These are phyloP conservation scores for Candida piceae DNA, from an alignment of 805 yeast species.

Conservation along the genomic window DNA sequence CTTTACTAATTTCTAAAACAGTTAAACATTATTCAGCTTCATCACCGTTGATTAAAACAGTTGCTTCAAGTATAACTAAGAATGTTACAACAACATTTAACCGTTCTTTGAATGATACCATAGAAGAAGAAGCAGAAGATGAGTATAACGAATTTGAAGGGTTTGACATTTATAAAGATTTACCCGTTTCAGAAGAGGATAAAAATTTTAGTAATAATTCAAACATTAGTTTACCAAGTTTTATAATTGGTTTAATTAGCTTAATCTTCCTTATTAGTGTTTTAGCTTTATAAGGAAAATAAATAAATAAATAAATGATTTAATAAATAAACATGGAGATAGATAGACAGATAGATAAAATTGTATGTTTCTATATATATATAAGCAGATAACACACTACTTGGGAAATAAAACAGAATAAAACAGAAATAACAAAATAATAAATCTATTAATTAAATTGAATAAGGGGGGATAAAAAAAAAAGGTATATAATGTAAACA, in stretches of 20 bases:
- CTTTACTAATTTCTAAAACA: too few species aligned
- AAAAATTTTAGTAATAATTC: slow-evolving; percentile 18
- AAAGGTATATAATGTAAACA: too few species aligned
- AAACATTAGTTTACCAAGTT: slow-evolving; percentile 6
- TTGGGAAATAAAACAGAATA: too few species aligned
- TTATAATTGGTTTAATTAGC: slow-evolving; percentile 9
- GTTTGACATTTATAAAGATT: slow-evolving; percentile 18
- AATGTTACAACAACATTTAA: neutral
- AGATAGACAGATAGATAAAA: too few species aligned
- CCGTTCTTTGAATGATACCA: neutral
- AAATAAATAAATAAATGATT: too few species aligned
- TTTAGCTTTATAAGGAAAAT: slow-evolving; percentile 7
- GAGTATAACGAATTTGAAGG: slow-evolving; percentile 10
- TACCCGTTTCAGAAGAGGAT: slow-evolving; percentile 19
- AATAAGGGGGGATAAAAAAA: too few species aligned
- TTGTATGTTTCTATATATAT: too few species aligned
- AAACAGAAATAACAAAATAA: too few species aligned
- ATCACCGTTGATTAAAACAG: neutral
- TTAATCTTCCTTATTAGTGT: slow-evolving; percentile 14
- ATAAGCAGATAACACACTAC: too few species aligned
- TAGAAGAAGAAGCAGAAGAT: neutral
- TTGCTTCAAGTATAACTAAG: neutral
- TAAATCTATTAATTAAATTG: too few species aligned
- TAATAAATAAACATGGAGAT: too few species aligned
- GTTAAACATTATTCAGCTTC: neutral